A percentile compares a stretch with the other conserved stretches of the same genome.
phyloP scores from a whole-genome alignment of 2,329 filamentous ascomycete species.

The Clarireedia paspali region DNA sequence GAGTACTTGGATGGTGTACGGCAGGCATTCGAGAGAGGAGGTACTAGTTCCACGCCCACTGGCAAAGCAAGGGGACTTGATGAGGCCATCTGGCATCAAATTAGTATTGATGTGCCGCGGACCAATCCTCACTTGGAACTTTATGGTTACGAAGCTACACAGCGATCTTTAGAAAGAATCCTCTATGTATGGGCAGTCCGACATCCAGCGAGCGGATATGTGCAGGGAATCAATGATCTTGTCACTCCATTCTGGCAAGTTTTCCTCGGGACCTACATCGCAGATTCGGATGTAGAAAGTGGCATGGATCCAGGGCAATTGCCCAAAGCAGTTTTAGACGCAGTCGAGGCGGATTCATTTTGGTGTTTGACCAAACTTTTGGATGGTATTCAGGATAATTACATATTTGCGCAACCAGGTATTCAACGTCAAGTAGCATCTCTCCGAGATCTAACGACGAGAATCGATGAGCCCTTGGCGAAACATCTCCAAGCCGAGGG shows the following conservation, averaged over 20 bases:
- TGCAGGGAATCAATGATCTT: conserved; percentile 97
- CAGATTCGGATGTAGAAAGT: conserved; percentile 83
- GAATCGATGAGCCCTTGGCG: conserved; percentile 77
- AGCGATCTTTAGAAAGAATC: conserved; percentile 87
- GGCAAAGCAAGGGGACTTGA: conserved; percentile 64
- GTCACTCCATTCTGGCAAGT: conserved; percentile 98
- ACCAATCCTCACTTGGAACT: conserved; percentile 94
- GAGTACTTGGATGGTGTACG: conserved; percentile 92
- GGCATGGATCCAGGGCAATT: conserved; percentile 97
- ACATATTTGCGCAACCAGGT: conserved; percentile 94
- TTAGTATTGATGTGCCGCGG: conserved; percentile 93
- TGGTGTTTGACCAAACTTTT: conserved; percentile 97
- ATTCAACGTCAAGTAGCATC: conserved; percentile 91
- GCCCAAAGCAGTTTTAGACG: conserved; percentile 83
- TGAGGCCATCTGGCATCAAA: conserved; percentile 98
- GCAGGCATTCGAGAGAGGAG: conserved; percentile 61
- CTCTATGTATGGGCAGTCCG: conserved; percentile 96
- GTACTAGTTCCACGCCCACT: conserved; percentile 35
- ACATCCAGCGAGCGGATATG: conserved; percentile 94
- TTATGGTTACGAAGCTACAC: conserved; percentile 93
- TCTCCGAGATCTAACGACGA: conserved; percentile 78
- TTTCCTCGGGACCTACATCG: conserved; percentile 89
- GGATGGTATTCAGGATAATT: conserved; percentile 99
- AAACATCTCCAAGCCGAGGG: conserved; percentile 86
- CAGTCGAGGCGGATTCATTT: conserved; percentile 94